Conservation (phyloP, 805 yeast species). For the Yamadazyma paraphyllophila region DNA sequence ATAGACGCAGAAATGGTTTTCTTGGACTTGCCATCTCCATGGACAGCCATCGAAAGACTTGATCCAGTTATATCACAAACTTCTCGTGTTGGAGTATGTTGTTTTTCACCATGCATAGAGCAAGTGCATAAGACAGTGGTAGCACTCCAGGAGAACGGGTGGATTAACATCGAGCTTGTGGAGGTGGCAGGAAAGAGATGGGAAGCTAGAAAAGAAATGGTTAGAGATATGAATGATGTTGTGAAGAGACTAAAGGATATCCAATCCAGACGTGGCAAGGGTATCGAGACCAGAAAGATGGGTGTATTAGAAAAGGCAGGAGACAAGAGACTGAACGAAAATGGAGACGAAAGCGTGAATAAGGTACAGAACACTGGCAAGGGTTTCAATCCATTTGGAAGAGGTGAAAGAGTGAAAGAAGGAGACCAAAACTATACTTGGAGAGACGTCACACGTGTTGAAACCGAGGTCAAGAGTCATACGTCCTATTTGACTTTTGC, state of each 20-base stretch:
- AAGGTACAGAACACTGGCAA: conserved; percentile 38
- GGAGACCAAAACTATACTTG: conserved; percentile 82
- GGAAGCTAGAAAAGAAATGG: conserved; percentile 91
- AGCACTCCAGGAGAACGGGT: conserved; percentile 70
- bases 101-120: conserved; percentile 97
- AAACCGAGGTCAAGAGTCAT: conserved; percentile 85
- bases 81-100: conserved; percentile 71
- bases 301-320: conserved; percentile 26
- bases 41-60: conserved; percentile 88
- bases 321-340: conserved; percentile 21
- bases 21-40: conserved; percentile 93
- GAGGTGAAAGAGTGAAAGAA: conserved; percentile 78
- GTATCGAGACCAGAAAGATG: conserved; percentile 47
- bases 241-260: conserved; percentile 77
- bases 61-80: conserved; percentile 52
- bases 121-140: conserved; percentile 88
- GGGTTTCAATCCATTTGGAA: conserved; percentile 91
- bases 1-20: conserved; percentile 75
- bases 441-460: conserved; percentile 81
- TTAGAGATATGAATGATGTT: conserved; percentile 73
- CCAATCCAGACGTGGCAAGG: conserved; percentile 62
- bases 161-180: conserved; percentile 88
- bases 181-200: conserved; percentile 81
- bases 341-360: conserved; percentile 18
- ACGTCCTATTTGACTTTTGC: conserved; percentile 96